These are phyloP conservation scores for Paramecium octaurelia DNA, from an alignment of 73 alveolate genomes.

Conservation along the genomic window DNA sequence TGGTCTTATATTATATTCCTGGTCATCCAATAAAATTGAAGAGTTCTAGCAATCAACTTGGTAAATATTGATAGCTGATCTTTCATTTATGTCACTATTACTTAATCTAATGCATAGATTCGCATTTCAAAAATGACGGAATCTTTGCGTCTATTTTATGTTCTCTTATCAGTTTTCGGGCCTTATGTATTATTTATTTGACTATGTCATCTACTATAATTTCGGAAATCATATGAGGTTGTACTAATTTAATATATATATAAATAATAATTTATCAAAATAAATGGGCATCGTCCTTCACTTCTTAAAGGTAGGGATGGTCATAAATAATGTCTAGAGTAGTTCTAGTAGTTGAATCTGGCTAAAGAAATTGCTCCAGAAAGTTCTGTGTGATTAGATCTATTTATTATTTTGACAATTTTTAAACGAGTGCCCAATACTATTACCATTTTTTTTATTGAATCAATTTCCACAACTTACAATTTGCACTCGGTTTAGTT, in stretches of 20 bases:
- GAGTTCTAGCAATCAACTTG: background rate
- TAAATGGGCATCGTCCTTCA: slow-evolving; percentile 8
- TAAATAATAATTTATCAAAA: background rate
- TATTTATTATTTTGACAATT: background rate
- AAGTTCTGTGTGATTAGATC: background rate
- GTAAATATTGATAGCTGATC: background rate
- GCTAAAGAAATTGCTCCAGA: background rate
- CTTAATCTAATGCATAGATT: background rate
- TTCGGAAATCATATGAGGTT: background rate
- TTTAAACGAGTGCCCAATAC: background rate
- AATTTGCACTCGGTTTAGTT: background rate
- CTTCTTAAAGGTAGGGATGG: background rate
- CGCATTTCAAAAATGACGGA: background rate
- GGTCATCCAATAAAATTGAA: background rate
- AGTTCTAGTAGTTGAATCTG: slow-evolving; percentile 18
- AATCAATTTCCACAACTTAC: background rate
- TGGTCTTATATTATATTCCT: background rate
- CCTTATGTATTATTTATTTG: background rate
- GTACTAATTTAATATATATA: background rate
- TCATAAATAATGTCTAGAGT: background rate
- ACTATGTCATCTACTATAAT: background rate
- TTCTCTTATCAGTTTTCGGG: background rate
- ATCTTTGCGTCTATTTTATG: background rate
- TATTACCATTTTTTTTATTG: background rate
- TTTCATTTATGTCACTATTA: background rate